These are phyloP conservation scores for Cryptomeria japonica DNA, from an alignment of 75 land plant genomes.

Conservation along the genomic window DNA sequence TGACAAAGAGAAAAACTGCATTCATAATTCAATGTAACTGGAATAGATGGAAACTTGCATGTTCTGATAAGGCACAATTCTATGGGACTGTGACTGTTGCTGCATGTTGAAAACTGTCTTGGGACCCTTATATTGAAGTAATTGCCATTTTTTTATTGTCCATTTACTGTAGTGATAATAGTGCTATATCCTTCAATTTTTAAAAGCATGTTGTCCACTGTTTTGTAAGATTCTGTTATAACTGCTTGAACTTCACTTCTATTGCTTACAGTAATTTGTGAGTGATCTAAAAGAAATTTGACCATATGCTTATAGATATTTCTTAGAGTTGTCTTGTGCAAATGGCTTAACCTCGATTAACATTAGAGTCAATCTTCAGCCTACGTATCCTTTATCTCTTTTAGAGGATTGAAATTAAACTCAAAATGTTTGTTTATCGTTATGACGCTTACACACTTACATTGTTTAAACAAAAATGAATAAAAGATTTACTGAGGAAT, in stretches of 20 bases:
- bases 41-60: not conserved
- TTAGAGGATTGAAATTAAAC: not conserved
- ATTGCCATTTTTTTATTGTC: not conserved
- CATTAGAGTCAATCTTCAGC: not conserved
- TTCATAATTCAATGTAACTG: not conserved
- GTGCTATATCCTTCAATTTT: not conserved
- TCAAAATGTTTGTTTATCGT: not conserved
- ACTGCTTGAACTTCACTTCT: not conserved
- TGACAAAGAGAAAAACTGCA: not conserved
- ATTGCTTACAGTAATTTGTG: not conserved
- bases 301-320: not conserved
- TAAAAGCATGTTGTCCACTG: not conserved
- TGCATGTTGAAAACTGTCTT: not conserved
- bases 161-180: not conserved
- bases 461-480: not conserved
- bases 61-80: not conserved
- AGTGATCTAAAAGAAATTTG: not conserved
- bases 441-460: not conserved
- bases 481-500: not conserved
- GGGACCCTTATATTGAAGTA: not conserved
- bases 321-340: not conserved
- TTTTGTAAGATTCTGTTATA: not conserved
- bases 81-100: not conserved
- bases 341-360: not conserved
- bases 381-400: not conserved